Base-by-base conservation (phyloP, 2,329 filamentous ascomycete species). In the Fusarium veterinarium region DNA sequence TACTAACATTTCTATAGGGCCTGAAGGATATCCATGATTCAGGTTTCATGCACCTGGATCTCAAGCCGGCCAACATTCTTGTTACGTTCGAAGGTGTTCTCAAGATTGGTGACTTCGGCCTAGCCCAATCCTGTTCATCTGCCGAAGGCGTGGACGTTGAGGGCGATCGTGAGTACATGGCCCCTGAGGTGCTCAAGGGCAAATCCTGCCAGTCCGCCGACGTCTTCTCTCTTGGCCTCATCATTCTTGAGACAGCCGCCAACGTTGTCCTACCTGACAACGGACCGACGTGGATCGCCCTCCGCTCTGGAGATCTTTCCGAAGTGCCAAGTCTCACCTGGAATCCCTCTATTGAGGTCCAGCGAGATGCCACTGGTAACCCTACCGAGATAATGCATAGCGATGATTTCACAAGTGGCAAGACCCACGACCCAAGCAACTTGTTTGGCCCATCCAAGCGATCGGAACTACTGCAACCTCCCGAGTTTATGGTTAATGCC, bases 211-310 rank as follows among this genome's bases (percentile, higher is more conserved):
- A 95, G 81, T 93, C 95, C 41, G 93, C 95, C 40, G 96, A 99
- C 81, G 89, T 99, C 56, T 99, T 98, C 81, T 94, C 96, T 16
- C 89, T 99, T 35, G 96, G 96, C 57, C 89, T 98, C 76, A 97
- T 98, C 81, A 93, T 97, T 80, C 90, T 98, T 55, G 96, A 99
- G 84, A 96, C 95, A 77, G 95, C 95, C 31, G 95, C 93, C 71
- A 99, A 99, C 78, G 95, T 97, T 56, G 91, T 94, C 71, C 91
- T 99, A 33, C 96, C 96, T 0, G 95, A 98, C 79, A 97, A 98
- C 74, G 96, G 96, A 49, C 89, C 91, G 20, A 93, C 92, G 20
- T 99, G 96, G 96, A 91, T 95, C 78, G 94, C 94, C 52, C 88
- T 99, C 51, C 91, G 96, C 53, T 93, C 93, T 62, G 95, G 95